Base-by-base conservation (phyloP, 2,329 filamentous ascomycete species). In the Tolypocladium endophyticum region DNA sequence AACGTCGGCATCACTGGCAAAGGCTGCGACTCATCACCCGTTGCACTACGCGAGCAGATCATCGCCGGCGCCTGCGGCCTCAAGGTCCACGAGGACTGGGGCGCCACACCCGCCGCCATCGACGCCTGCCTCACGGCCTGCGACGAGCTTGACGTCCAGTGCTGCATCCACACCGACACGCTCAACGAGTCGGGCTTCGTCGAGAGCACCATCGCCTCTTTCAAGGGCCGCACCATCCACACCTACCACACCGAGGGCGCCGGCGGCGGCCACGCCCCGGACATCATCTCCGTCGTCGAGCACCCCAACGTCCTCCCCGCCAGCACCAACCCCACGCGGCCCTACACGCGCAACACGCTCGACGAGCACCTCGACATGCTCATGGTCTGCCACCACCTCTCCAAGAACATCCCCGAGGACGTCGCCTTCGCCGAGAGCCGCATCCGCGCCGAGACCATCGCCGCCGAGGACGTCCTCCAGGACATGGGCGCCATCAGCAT, bases 281-380 rank as follows among this genome's bases (percentile, higher is more conserved):
- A 97, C 72, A 97, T 97, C 74, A 97, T 97, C 74, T 88, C 85
- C 35, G 92, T 97, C 1, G 93, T 97, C 14, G 91, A 95, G 73
- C 87, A 92, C 68, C 75, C 84, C 55, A 94, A 97, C 70, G 92
- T 97, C 2, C 82, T 97, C 0, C 93, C 93, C 0, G 91, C 87
- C 6, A 93, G 88, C 55, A 97, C 93, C 0, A 97, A 96, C 72
- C 93, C 93, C 0, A 97, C 93, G 1, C 81, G 92, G 2, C 93
- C 93, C 0, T 97, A 87, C 74, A 97, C 93, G 1, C 80, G 82
- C 64, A 97, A 97, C 77, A 97, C 93, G 0, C 82, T 97, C 0
- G 93, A 97, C 70, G 93, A 97, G 74, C 93, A 97, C 75, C 83
- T 97, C 18, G 93, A 97, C 76, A 97, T 97, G 93, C 79, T 97